These are phyloP conservation scores for Kalmanozyma brasiliensis DNA, from an alignment of 1,284 basidiomycete species.

Conservation along the genomic window DNA sequence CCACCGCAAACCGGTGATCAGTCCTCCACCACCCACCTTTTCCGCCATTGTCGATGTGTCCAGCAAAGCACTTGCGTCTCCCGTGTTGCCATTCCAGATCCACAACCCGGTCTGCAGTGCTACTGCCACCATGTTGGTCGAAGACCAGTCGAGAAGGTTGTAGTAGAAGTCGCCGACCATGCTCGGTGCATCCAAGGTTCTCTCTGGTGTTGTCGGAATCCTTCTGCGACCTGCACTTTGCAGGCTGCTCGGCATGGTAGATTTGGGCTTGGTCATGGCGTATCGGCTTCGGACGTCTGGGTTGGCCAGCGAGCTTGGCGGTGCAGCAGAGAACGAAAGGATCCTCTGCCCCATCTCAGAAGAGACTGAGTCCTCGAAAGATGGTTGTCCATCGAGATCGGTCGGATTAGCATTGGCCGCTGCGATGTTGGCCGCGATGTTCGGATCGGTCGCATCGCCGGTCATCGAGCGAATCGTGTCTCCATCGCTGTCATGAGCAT, in stretches of 20 bases:
- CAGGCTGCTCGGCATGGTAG: slow-evolving; percentile 58
- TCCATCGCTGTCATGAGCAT: slow-evolving; percentile 50
- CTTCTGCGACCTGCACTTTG: slow-evolving; percentile 74
- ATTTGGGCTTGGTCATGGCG: slow-evolving; percentile 58
- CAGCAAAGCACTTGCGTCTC: slow-evolving; percentile 78
- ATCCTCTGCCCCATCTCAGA: slow-evolving; percentile 69
- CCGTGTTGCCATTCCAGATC: slow-evolving; percentile 88
- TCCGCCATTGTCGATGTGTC: slow-evolving; percentile 59
- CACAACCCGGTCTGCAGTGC: slow-evolving; percentile 59
- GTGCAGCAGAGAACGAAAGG: slow-evolving; percentile 69
- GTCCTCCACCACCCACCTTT: slow-evolving; percentile 61
- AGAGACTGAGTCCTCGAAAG: slow-evolving; percentile 59
- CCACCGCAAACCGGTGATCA: slow-evolving; percentile 84
- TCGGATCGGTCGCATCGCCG: slow-evolving; percentile 40
- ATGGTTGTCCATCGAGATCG: slow-evolving; percentile 49
- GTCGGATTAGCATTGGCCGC: slow-evolving; percentile 53
- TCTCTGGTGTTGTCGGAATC: slow-evolving; percentile 84
- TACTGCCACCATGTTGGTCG: slow-evolving; percentile 75
- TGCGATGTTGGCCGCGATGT: slow-evolving; percentile 51
- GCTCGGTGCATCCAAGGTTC: slow-evolving; percentile 92
- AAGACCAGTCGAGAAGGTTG: slow-evolving; percentile 90
- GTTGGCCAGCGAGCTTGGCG: slow-evolving; percentile 66
- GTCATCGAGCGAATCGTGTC: slow-evolving; percentile 50
- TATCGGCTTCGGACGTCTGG: slow-evolving; percentile 66
- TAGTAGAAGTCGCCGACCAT: slow-evolving; percentile 97